phyloP scores from a whole-genome alignment of 345 rosid species.

The Diplotaxis tenuifolia region DNA sequence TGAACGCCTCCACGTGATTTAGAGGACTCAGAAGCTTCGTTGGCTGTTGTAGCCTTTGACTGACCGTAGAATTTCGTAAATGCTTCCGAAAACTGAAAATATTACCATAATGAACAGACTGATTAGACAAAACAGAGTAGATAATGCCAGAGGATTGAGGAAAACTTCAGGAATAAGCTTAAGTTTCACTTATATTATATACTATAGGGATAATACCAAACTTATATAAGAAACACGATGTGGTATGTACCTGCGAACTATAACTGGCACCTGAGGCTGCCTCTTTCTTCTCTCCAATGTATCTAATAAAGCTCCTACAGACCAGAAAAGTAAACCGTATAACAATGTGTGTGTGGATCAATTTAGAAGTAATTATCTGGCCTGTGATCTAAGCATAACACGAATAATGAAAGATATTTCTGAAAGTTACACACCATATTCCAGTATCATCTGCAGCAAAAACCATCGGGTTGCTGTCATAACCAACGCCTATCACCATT shows the following conservation, averaged over 20 bases:
- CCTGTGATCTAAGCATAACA: background rate
- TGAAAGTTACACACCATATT: constrained; percentile 61
- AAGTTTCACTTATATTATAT: background rate
- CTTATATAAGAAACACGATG: background rate
- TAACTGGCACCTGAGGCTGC: constrained; percentile 65
- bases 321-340: constrained; percentile 20
- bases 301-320: constrained; percentile 77
- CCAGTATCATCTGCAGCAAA: constrained; percentile 97
- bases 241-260: constrained; percentile 71
- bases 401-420: constrained; percentile 2
- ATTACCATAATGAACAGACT: background rate
- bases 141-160: background rate
- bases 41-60: constrained; percentile 61
- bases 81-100: constrained; percentile 80
- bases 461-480: constrained; percentile 90
- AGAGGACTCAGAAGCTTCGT: constrained; percentile 59
- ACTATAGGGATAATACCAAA: background rate
- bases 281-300: constrained; percentile 78
- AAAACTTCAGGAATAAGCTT: background rate
- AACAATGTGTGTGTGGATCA: background rate
- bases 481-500: constrained; percentile 91
- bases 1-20: constrained; percentile 67
- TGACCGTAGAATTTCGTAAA: constrained; percentile 93
- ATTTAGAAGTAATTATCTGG: background rate
- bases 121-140: background rate